These are phyloP conservation scores for Annona cherimola DNA, from an alignment of 164 flowering plant genomes.

Conservation along the genomic window DNA sequence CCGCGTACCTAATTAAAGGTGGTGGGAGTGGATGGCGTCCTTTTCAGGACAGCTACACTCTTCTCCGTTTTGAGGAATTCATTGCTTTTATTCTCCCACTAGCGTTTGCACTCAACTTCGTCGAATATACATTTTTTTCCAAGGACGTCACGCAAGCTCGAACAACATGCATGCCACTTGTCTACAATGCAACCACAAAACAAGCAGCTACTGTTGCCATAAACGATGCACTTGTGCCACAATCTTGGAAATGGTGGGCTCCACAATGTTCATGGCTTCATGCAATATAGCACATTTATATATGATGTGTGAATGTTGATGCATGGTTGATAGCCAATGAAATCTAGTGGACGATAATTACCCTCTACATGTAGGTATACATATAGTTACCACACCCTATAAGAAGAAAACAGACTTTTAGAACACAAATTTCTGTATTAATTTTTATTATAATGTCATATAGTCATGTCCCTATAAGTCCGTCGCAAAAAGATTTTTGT, in stretches of 20 bases:
- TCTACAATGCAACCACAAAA: background rate
- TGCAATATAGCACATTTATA: no score
- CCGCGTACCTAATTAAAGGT: background rate
- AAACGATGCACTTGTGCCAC: background rate
- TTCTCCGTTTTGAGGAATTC: background rate
- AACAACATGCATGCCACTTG: background rate
- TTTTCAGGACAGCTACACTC: background rate
- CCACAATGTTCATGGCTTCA: background rate
- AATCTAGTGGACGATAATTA: no score
- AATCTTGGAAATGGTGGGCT: background rate
- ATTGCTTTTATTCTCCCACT: background rate
- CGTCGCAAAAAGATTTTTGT: no score
- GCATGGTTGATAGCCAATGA: no score
- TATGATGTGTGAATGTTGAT: no score
- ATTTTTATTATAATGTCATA: no score
- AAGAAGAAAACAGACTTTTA: no score
- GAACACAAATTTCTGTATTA: no score
- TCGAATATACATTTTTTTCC: background rate
- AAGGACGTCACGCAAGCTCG: background rate
- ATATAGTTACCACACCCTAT: no score
- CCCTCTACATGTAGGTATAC: no score
- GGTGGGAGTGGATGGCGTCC: background rate
- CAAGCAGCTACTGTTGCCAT: background rate
- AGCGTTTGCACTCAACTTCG: background rate
- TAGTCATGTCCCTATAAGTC: no score